These are phyloP conservation scores for Fistulina hepatica DNA, from an alignment of 1,284 basidiomycete species.

Conservation along the genomic window DNA sequence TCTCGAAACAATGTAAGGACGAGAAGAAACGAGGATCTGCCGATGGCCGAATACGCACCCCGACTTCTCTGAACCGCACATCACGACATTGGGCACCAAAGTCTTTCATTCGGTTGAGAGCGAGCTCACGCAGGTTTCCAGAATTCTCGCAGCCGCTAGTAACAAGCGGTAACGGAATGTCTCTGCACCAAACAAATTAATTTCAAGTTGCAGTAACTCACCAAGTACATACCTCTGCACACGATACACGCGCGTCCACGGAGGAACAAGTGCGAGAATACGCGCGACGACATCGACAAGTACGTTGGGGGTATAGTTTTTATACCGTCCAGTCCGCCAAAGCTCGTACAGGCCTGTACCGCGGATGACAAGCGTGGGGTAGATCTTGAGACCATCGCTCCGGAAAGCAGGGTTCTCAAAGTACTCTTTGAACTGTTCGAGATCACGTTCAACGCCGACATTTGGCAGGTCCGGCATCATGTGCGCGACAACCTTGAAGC, in stretches of 20 bases:
- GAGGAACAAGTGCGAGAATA: slow-evolving; percentile 93
- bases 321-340: slow-evolving; percentile 94
- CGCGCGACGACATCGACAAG: slow-evolving; percentile 95
- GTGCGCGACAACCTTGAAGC: slow-evolving; percentile 98
- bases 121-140: slow-evolving; percentile 93
- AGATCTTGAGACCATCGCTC: slow-evolving; percentile 96
- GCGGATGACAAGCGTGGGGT: slow-evolving; percentile 96
- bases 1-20: too few species aligned
- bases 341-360: slow-evolving; percentile 96
- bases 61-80: slow-evolving; percentile 96
- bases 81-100: slow-evolving; percentile 97
- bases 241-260: slow-evolving; percentile 98
- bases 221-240: slow-evolving; percentile 67
- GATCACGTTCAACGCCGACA: slow-evolving; percentile 92
- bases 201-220: not conserved
- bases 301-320: slow-evolving; percentile 98
- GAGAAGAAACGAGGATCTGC: slow-evolving; percentile 1
- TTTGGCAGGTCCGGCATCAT: slow-evolving; percentile 99
- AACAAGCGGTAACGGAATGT: slow-evolving; percentile 92
- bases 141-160: slow-evolving; percentile 96
- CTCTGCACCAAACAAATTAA: slow-evolving; percentile 37
- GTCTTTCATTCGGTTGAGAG: slow-evolving; percentile 96
- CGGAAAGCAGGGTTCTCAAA: slow-evolving; percentile 98
- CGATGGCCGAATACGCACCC: slow-evolving; percentile 51
- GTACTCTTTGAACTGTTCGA: slow-evolving; percentile 98